phyloP scores from a whole-genome alignment of 1,284 basidiomycete genomes.

The Ganoderma meredithae region DNA sequence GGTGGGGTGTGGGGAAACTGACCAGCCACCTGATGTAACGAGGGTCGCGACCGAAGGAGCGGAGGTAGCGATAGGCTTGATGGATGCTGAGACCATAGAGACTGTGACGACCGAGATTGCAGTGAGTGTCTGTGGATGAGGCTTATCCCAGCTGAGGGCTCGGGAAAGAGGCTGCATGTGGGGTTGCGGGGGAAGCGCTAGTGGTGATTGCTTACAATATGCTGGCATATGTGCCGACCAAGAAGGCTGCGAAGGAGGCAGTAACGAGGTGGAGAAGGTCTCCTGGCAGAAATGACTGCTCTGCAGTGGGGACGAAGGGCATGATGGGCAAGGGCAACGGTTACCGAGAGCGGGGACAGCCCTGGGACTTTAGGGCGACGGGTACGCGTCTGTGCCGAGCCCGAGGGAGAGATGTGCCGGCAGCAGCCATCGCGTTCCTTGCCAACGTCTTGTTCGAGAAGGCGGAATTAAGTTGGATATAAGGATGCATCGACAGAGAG shows the following conservation, averaged over 20 bases:
- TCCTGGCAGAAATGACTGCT: background rate
- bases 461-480: background rate
- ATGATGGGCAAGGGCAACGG: background rate
- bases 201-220: conserved; percentile 11
- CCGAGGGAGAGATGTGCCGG: background rate
- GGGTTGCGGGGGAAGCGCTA: background rate
- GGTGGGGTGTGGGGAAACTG: background rate
- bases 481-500: background rate
- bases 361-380: background rate
- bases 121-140: background rate
- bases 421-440: background rate
- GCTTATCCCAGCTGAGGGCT: too few species aligned
- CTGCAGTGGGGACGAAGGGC: conserved; percentile 10
- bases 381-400: background rate
- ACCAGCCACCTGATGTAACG: conserved; percentile 16
- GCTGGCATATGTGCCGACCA: conserved; percentile 13
- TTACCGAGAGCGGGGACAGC: background rate
- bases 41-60: conserved; percentile 9
- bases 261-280: background rate
- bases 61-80: conserved; percentile 14
- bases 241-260: conserved; percentile 11
- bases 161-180: too few species aligned
- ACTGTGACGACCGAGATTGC: background rate
- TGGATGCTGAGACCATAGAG: conserved; percentile 15
- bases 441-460: conserved; percentile 1